phyloP scores from a whole-genome alignment of 192 early-diverging fungal genomes.

The Podila horticola region DNA sequence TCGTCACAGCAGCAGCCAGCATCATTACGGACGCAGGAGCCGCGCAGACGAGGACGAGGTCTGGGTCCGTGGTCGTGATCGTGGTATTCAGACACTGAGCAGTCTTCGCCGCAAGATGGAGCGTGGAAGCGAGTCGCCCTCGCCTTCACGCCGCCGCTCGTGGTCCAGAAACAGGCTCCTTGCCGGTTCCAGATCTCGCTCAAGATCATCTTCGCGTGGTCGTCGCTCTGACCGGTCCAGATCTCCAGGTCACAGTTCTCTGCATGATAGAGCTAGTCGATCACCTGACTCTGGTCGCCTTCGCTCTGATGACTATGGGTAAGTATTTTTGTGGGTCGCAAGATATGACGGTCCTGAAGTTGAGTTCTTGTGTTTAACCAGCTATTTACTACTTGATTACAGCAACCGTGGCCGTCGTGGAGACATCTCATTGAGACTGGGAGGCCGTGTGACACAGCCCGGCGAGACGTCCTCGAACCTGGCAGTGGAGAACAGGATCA shows the following conservation, averaged over 20 bases:
- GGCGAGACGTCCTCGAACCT: background rate
- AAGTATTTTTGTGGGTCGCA: background rate
- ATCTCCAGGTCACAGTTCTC: constrained; percentile 12
- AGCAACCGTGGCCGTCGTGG: constrained; percentile 48
- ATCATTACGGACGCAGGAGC: constrained; percentile 40
- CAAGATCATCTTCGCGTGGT: constrained; percentile 3
- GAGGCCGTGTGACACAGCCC: constrained; percentile 19
- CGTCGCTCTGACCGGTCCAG: constrained; percentile 7
- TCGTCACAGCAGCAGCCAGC: background rate
- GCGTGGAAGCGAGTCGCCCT: constrained; percentile 14
- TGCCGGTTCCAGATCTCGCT: constrained; percentile 31
- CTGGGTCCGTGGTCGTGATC: constrained; percentile 39
- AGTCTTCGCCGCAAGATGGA: constrained; percentile 35
- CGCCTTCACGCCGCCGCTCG: constrained; percentile 25
- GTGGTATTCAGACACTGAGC: constrained; percentile 31
- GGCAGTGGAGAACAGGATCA: constrained; percentile 6
- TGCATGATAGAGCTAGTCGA: constrained; percentile 24
- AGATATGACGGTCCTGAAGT: background rate
- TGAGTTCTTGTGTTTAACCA: background rate
- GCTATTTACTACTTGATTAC: background rate
- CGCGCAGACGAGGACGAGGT: constrained; percentile 41
- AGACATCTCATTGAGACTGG: constrained; percentile 38
- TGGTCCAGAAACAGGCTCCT: constrained; percentile 46
- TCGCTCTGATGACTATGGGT: constrained; percentile 28
- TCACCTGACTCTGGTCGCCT: constrained; percentile 28